These are phyloP conservation scores for Termitomyces sp. DNA, from an alignment of 768 basidiomycete species.

Conservation along the genomic window DNA sequence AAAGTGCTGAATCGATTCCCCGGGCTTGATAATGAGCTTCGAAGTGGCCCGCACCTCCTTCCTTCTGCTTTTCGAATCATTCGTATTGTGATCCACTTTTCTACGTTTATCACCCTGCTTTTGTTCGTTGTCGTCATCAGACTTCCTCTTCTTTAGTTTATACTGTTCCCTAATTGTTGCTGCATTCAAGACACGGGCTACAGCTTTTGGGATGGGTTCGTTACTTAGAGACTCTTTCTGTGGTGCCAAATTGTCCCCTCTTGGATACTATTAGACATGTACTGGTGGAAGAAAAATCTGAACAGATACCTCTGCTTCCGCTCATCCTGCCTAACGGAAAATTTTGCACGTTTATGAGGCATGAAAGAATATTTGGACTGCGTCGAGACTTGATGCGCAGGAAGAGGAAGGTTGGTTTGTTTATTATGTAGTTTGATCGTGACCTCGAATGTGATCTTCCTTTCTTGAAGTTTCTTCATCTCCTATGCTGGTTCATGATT, in stretches of 20 bases:
- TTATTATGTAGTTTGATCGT: too few relatives aligned
- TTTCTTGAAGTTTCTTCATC: too few relatives aligned
- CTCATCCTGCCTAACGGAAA: constrained; percentile 40
- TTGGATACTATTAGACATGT: constrained; percentile 18
- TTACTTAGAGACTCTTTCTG: constrained; percentile 34
- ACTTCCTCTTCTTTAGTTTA: constrained; percentile 43
- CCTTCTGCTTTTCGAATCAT: constrained; percentile 14
- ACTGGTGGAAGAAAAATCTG: background rate
- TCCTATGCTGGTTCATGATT: too few relatives aligned
- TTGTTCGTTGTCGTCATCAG: constrained; percentile 23
- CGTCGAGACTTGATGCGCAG: too few relatives aligned
- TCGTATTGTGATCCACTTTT: constrained; percentile 20
- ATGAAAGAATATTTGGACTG: constrained; percentile 28
- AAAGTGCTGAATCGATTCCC: constrained; percentile 75
- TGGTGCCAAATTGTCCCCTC: constrained; percentile 51
- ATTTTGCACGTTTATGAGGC: constrained; percentile 68
- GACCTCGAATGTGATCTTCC: too few relatives aligned
- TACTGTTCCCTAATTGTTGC: constrained; percentile 53
- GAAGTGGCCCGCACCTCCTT: constrained; percentile 19
- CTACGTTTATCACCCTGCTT: constrained; percentile 27
- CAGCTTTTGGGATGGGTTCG: constrained; percentile 70
- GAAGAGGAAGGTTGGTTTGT: background rate
- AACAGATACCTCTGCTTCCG: constrained; percentile 37
- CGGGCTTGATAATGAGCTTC: constrained; percentile 49
- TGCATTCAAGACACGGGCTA: constrained; percentile 63